Conservation (phyloP, 2,329 filamentous ascomycete genomes). For the Fusarium citri region DNA sequence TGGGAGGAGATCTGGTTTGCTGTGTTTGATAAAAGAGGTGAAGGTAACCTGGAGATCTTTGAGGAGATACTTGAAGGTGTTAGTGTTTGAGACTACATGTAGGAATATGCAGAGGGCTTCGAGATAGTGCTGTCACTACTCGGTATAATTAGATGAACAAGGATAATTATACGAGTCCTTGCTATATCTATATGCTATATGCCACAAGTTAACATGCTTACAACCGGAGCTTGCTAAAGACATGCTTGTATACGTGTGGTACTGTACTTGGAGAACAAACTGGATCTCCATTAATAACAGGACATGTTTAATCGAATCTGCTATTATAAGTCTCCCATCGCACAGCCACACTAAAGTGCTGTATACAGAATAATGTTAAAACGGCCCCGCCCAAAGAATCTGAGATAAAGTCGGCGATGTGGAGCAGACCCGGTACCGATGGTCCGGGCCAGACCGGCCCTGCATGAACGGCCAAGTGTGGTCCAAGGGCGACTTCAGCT, state of each 20-base stretch:
- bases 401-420: conserved; percentile 15
- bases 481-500: conserved; percentile 1
- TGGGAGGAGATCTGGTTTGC: conserved; percentile 74
- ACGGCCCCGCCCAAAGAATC: conserved; percentile 8
- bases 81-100: conserved; percentile 39
- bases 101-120: not conserved
- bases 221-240: not conserved
- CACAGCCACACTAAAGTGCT: not conserved
- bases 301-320: not conserved
- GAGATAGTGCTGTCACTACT: not conserved
- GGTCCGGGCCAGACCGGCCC: conserved; percentile 16
- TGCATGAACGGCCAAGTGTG: not conserved
- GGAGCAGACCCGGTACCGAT: conserved; percentile 25
- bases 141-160: not conserved
- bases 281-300: not conserved
- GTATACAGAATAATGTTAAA: not conserved
- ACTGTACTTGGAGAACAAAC: not conserved
- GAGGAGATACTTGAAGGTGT: conserved; percentile 55
- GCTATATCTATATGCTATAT: not conserved
- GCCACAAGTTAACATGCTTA: not conserved
- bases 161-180: not conserved
- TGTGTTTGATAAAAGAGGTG: conserved; percentile 60
- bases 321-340: not conserved
- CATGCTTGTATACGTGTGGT: not conserved
- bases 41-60: conserved; percentile 65